Conservation (phyloP, 2,329 filamentous ascomycete genomes). For the Boeremia lycopersici region DNA sequence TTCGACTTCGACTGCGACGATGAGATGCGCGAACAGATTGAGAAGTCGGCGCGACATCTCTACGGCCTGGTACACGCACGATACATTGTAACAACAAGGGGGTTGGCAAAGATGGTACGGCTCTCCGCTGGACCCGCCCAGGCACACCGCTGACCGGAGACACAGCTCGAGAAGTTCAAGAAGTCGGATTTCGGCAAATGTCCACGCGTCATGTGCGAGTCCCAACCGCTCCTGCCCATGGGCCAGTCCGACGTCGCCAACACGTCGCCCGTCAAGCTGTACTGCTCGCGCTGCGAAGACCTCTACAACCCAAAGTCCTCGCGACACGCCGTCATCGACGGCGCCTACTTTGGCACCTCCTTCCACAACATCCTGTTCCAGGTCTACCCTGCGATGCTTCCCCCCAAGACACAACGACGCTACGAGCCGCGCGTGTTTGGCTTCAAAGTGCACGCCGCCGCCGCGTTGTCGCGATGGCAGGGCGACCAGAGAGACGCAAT, state of each 20-base stretch:
- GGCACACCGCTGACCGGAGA: slow-evolving; percentile 15
- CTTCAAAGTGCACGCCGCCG: slow-evolving; percentile 91
- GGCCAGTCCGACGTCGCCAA: slow-evolving; percentile 89
- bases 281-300: slow-evolving; percentile 96
- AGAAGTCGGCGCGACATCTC: slow-evolving; percentile 93
- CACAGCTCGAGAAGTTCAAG: slow-evolving; percentile 98
- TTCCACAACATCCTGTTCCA: slow-evolving; percentile 99
- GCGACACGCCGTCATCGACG: slow-evolving; percentile 92
- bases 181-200: slow-evolving; percentile 98
- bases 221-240: slow-evolving; percentile 91
- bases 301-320: slow-evolving; percentile 99
- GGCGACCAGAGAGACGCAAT: slow-evolving; percentile 79
- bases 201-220: slow-evolving; percentile 92
- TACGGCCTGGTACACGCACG: slow-evolving; percentile 96
- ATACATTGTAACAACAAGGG: slow-evolving; percentile 95
- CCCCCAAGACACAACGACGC: slow-evolving; percentile 80
- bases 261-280: slow-evolving; percentile 91
- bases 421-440: slow-evolving; percentile 93
- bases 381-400: slow-evolving; percentile 90
- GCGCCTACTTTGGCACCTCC: slow-evolving; percentile 95
- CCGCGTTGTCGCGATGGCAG: slow-evolving; percentile 91
- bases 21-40: slow-evolving; percentile 96
- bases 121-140: too few species aligned
- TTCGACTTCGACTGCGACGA: slow-evolving; percentile 99
- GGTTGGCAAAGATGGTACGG: slow-evolving; percentile 90